Conservation (phyloP, 495 filamentous ascomycete genomes). For the Alectoria sarmentosa region DNA sequence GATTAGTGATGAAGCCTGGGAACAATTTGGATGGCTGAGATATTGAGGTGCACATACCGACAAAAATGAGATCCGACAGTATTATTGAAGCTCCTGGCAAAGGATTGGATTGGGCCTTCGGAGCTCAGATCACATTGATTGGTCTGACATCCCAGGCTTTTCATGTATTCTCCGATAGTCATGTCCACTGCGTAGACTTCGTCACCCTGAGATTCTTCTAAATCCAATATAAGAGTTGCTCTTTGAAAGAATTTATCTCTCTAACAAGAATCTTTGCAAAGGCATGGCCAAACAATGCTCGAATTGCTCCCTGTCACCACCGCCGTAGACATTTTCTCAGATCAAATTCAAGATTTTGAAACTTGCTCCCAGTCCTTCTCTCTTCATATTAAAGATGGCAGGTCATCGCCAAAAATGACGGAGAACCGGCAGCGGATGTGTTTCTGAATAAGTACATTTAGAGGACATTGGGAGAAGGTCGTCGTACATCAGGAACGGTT, state of each 20-base stretch:
- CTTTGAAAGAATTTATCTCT: background rate
- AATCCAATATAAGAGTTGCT: background rate
- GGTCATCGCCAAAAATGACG: conserved; percentile 1
- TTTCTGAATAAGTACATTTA: background rate
- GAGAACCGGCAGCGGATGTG: background rate
- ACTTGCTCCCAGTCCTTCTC: background rate
- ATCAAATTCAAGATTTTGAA: background rate
- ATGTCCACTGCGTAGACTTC: conserved; percentile 27
- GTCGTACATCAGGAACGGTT: background rate
- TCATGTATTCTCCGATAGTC: background rate
- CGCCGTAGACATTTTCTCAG: conserved; percentile 27
- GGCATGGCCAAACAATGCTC: conserved; percentile 26
- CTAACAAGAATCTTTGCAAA: conserved; percentile 29
- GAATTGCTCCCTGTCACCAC: conserved; percentile 33
- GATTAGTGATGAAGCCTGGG: background rate
- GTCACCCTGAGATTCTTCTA: conserved; percentile 24
- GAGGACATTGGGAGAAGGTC: background rate
- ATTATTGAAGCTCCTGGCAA: conserved; percentile 1
- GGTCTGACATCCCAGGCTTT: conserved; percentile 5
- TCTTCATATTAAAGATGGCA: background rate
- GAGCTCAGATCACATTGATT: background rate
- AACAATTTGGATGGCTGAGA: too few species aligned
- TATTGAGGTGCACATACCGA: background rate
- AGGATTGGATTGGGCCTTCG: conserved; percentile 3
- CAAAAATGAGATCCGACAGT: conserved; percentile 1